phyloP scores from a whole-genome alignment of 1,284 basidiomycete genomes.

The Amylostereum areolatum region DNA sequence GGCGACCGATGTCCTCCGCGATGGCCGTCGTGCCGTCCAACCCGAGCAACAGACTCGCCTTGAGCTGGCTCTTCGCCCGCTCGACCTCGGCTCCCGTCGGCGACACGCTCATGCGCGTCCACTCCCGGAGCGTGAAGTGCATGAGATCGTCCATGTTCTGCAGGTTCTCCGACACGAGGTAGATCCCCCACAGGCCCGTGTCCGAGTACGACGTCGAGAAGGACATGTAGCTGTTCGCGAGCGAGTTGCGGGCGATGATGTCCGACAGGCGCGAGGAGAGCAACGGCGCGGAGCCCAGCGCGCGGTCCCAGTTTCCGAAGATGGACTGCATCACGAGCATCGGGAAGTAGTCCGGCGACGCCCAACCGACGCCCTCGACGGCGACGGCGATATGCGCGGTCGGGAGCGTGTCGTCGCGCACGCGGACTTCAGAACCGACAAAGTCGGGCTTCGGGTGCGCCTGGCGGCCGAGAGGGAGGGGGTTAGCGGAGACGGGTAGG shows the following conservation, averaged over 20 bases:
- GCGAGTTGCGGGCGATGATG: conserved; percentile 89
- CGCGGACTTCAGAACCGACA: conserved; percentile 92
- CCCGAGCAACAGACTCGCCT: conserved; percentile 87
- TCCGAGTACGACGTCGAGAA: conserved; percentile 99
- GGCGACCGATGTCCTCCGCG: conserved; percentile 97
- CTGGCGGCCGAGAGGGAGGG: conserved; percentile 82
- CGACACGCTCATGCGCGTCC: conserved; percentile 91
- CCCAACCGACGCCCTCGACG: conserved; percentile 98
- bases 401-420: conserved; percentile 88
- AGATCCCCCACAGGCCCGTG: conserved; percentile 99
- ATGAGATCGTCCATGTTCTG: conserved; percentile 90
- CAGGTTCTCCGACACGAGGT: conserved; percentile 92
- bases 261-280: conserved; percentile 90
- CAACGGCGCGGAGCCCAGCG: conserved; percentile 85
- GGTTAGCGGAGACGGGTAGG: conserved; percentile 84
- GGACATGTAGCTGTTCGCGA: conserved; percentile 99
- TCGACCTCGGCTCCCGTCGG: conserved; percentile 88
- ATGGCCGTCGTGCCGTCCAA: conserved; percentile 95
- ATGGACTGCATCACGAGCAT: conserved; percentile 99
- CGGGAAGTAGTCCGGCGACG: conserved; percentile 97
- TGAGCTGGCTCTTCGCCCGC: conserved; percentile 96
- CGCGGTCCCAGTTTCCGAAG: conserved; percentile 99
- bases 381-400: conserved; percentile 95
- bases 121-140: conserved; percentile 95
- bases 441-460: conserved; percentile 78